Evolutionary conservation across 2,329 filamentous ascomycete genomes (phyloP).

Genomic region (Diaporthe capsici): DNA sequence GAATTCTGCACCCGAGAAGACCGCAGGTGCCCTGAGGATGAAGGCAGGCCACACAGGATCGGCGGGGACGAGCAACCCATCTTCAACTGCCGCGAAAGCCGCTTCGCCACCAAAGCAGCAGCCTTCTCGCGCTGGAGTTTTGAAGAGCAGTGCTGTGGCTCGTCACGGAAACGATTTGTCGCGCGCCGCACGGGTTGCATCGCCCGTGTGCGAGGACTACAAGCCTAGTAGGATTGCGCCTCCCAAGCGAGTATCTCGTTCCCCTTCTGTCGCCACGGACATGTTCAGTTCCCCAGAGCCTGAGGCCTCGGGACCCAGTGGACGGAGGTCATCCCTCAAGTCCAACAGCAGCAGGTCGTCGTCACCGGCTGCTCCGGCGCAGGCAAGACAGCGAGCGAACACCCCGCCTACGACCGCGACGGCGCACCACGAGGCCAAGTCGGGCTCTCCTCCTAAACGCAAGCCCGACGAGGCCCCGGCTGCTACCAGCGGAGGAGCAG

Average conservation of each 20-base stretch:
- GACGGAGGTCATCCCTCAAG: conserved; percentile 28
- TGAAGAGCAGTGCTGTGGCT: conserved; percentile 27
- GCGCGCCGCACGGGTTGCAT: background rate
- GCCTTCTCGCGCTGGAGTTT: background rate
- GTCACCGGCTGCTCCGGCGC: conserved; percentile 41
- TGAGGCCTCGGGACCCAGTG: background rate
- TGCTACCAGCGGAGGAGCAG: conserved; percentile 38
- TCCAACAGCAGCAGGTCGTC: conserved; percentile 42
- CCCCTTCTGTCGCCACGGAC: conserved; percentile 17
- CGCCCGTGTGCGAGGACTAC: conserved; percentile 14
- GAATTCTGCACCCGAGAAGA: conserved; percentile 5
- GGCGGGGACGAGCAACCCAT: background rate
- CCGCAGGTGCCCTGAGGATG: background rate
- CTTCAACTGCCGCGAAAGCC: background rate
- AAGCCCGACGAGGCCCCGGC: conserved; percentile 4
- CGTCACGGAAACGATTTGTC: background rate
- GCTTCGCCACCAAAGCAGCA: background rate
- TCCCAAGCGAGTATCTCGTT: conserved; percentile 17
- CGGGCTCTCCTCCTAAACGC: background rate
- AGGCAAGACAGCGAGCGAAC: background rate
- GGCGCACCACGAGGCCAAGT: background rate
- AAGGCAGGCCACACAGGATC: background rate
- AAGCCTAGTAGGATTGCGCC: conserved; percentile 11
- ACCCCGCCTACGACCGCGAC: background rate
- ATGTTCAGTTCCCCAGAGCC: conserved; percentile 21